A percentile compares a stretch with the other conserved stretches of the same genome.
These are phyloP conservation scores for Hyaloscypha variabilis DNA, from an alignment of 495 filamentous ascomycete genomes.

Conservation along the genomic window DNA sequence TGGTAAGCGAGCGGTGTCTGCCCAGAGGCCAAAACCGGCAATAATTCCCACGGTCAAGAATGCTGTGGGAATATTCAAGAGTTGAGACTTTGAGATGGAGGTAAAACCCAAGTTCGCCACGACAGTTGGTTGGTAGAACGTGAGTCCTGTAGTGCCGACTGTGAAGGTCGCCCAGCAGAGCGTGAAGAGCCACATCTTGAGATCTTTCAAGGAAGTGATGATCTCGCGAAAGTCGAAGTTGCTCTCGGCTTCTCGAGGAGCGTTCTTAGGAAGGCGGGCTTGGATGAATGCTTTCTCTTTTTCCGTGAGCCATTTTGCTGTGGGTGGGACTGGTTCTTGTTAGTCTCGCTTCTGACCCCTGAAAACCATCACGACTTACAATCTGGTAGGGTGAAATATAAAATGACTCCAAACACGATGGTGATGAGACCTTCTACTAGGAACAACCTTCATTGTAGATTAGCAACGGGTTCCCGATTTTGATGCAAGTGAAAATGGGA, in stretches of 20 bases:
- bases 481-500: neutral
- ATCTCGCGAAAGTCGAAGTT: constrained; percentile 62
- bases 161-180: constrained; percentile 43
- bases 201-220: constrained; percentile 66
- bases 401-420: constrained; percentile 58
- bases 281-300: constrained; percentile 50
- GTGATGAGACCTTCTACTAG: constrained; percentile 25
- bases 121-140: constrained; percentile 59
- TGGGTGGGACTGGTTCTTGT: constrained; percentile 69
- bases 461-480: too few species aligned
- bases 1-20: constrained; percentile 44
- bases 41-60: constrained; percentile 45
- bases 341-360: constrained; percentile 39
- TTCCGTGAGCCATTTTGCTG: constrained; percentile 47
- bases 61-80: constrained; percentile 59
- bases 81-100: constrained; percentile 50
- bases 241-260: constrained; percentile 50
- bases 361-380: constrained; percentile 64
- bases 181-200: constrained; percentile 55
- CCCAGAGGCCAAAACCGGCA: constrained; percentile 42
- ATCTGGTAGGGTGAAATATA: constrained; percentile 66
- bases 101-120: constrained; percentile 54
- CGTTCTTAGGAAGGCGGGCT: constrained; percentile 62
- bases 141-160: constrained; percentile 50
- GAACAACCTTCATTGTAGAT: constrained; percentile 12